Percentiles rank a stretch among this genome's conserved stretches.
These are phyloP conservation scores for Emergomyces pasteurianus DNA, from an alignment of 2,329 filamentous ascomycete species.

Conservation along the genomic window DNA sequence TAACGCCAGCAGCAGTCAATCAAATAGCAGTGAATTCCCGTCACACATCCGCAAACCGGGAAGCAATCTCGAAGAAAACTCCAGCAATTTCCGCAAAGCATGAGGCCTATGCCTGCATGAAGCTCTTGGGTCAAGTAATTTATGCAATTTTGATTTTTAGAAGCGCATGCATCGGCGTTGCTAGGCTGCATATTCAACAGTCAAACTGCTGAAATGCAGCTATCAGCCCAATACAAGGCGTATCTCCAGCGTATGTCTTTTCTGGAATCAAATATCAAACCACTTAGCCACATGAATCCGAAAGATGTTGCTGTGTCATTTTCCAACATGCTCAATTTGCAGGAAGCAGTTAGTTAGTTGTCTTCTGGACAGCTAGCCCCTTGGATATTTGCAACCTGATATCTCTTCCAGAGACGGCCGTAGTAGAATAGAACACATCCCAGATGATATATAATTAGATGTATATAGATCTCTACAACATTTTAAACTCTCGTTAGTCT, in stretches of 20 bases:
- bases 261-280: not conserved
- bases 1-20: constrained; percentile 8
- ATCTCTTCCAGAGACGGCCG: not conserved
- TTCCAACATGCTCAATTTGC: not conserved
- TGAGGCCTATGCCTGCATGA: not conserved
- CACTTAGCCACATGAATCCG: not conserved
- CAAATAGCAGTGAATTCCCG: not conserved
- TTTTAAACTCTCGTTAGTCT: not conserved
- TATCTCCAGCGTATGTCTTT: not conserved
- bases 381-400: not conserved
- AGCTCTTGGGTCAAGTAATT: not conserved
- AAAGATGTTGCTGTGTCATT: not conserved
- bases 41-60: not conserved
- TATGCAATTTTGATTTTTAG: not conserved
- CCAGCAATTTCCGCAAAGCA: not conserved
- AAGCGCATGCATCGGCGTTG: no score
- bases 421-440: not conserved
- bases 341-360: not conserved
- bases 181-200: not conserved
- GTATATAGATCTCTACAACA: not conserved
- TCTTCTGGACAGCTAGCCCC: not conserved
- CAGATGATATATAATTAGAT: not conserved
- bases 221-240: not conserved
- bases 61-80: not conserved
- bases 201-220: not conserved